These are phyloP conservation scores for Santalum album DNA, from an alignment of 164 flowering plant species.

Conservation along the genomic window DNA sequence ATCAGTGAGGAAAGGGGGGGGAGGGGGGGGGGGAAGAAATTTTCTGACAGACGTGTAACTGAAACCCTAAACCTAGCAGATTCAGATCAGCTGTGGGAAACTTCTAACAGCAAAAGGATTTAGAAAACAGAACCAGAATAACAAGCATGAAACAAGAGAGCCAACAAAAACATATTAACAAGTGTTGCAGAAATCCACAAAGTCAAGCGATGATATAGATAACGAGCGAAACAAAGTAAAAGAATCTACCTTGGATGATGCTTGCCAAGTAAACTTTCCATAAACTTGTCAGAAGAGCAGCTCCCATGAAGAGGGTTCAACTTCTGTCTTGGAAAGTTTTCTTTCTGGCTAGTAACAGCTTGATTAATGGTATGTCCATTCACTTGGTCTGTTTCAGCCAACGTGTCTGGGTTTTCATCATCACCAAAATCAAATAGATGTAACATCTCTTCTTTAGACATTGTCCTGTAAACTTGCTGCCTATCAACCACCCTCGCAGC, in stretches of 20 bases:
- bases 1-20: too few species aligned
- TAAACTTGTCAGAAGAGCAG: slow-evolving; percentile 76
- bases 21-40: too few species aligned
- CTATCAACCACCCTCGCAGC: slow-evolving; percentile 98
- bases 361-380: slow-evolving; percentile 15
- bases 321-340: slow-evolving; percentile 29
- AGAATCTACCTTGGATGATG: slow-evolving; percentile 65
- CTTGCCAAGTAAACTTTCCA: slow-evolving; percentile 62
- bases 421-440: slow-evolving; percentile 96
- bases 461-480: slow-evolving; percentile 89
- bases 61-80: too few species aligned
- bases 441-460: slow-evolving; percentile 91
- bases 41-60: too few species aligned
- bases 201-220: too few species aligned
- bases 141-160: neutral
- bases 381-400: slow-evolving; percentile 26
- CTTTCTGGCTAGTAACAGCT: slow-evolving; percentile 14
- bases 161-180: neutral
- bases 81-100: too few species aligned
- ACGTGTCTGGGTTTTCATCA: slow-evolving; percentile 52
- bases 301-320: slow-evolving; percentile 32
- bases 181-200: too few species aligned
- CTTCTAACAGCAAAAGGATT: too few species aligned
- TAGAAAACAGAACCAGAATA: neutral
- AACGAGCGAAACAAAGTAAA: neutral